Evolutionary conservation across 768 basidiomycete species (phyloP).

Genomic region (Pleurotus ostreatus): DNA sequence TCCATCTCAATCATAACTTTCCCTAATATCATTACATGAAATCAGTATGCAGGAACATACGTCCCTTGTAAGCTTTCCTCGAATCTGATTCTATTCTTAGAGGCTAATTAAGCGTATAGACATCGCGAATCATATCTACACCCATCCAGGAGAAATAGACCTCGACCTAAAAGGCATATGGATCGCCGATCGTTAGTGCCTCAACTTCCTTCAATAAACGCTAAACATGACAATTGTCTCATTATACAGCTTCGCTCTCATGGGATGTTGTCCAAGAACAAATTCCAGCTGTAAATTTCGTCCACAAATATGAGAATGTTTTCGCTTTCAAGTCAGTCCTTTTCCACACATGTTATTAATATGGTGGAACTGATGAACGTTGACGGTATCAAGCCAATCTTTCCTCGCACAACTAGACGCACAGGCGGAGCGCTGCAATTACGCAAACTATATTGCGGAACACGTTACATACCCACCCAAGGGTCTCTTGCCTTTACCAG

Average conservation of each 20-base stretch:
- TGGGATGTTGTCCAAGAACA: slow-evolving; percentile 63
- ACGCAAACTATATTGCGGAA: slow-evolving; percentile 56
- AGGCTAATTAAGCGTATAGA: slow-evolving; percentile 34
- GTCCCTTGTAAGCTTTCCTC: not conserved
- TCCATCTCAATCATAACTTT: not conserved
- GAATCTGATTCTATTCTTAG: slow-evolving; percentile 2
- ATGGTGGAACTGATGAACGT: not conserved
- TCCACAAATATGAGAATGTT: slow-evolving; percentile 65
- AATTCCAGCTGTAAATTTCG: slow-evolving; percentile 72
- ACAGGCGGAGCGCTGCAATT: slow-evolving; percentile 52
- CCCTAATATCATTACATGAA: not conserved
- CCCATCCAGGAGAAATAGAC: slow-evolving; percentile 46
- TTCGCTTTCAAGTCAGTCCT: slow-evolving; percentile 66
- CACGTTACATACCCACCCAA: slow-evolving; percentile 66
- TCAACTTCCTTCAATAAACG: not conserved
- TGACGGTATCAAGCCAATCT: slow-evolving; percentile 41
- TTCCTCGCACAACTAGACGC: slow-evolving; percentile 58
- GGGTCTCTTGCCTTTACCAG: slow-evolving; percentile 66
- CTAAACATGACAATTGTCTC: not conserved
- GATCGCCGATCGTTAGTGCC: slow-evolving; percentile 62
- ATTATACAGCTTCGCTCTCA: slow-evolving; percentile 45
- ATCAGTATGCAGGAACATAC: slow-evolving; percentile 7
- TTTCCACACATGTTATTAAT: not conserved
- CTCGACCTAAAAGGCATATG: slow-evolving; percentile 67
- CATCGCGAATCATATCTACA: slow-evolving; percentile 72